Percentiles rank a stretch among this genome's conserved stretches.
Conservation (phyloP, 2,329 filamentous ascomycete genomes). For the Penicillium sp. region DNA sequence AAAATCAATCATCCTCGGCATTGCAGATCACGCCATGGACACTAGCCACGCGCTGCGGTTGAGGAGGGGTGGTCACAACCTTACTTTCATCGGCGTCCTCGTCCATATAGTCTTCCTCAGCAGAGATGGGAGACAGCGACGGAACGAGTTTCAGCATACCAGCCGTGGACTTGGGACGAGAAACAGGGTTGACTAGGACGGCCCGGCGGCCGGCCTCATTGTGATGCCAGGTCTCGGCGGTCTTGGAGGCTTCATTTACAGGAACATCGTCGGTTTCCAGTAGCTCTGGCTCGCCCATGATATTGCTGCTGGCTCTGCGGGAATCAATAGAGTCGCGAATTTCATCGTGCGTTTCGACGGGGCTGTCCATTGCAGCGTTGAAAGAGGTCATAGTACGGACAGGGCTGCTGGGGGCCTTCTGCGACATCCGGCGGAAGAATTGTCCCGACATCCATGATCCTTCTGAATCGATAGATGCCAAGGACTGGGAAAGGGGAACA, state of each 20-base stretch:
- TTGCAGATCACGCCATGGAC: constrained; percentile 23
- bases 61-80: constrained; percentile 28
- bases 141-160: constrained; percentile 58
- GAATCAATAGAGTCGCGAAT: constrained; percentile 31
- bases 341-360: constrained; percentile 44
- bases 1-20: constrained; percentile 12
- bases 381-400: constrained; percentile 46
- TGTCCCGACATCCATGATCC: constrained; percentile 92
- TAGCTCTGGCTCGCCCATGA: constrained; percentile 58
- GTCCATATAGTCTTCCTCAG: constrained; percentile 36
- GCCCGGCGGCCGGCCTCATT: constrained; percentile 58
- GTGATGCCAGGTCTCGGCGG: constrained; percentile 54
- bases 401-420: constrained; percentile 34
- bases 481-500: constrained; percentile 69
- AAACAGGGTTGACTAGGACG: constrained; percentile 62
- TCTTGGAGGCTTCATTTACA: constrained; percentile 23
- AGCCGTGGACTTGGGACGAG: constrained; percentile 63
- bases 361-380: constrained; percentile 47
- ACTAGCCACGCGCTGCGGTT: constrained; percentile 60
- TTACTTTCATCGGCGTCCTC: constrained; percentile 31
- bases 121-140: constrained; percentile 36
- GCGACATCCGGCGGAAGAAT: constrained; percentile 53
- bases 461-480: constrained; percentile 94
- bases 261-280: constrained; percentile 38
- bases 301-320: constrained; percentile 44